Base-by-base conservation (phyloP, 2,329 filamentous ascomycete species). In the Nigrograna mackinnonii region DNA sequence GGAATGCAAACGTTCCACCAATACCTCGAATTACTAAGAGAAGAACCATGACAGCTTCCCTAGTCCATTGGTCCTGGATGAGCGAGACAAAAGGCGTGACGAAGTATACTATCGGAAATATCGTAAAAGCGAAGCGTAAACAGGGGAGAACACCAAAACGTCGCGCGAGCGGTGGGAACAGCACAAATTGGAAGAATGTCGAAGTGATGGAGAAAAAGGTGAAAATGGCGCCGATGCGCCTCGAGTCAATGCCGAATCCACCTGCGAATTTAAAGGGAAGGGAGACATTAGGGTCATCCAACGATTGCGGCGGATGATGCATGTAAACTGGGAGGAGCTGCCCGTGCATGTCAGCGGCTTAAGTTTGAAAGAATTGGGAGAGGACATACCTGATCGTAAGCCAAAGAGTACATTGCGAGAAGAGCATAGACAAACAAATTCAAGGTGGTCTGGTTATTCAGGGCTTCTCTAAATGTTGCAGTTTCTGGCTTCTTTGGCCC, bases 201-300 rank as follows among this genome's bases (percentile, higher is more conserved):
- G 89, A 90, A 7, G 84, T 75, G 38, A 95, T 74, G 16, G 90
- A 91, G 64, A 92, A 95, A 4, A 89, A 59, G 1, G 89, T 94
- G 67, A 95, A 96, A 45, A 96, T 84, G 22, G 88, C 79, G 9
- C 92, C 92, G 51, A 97, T 96, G 36, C 82, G 78, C 44, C 83
- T 80, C 2, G 88, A 86, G 35, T 81, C 75, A 32, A 84, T 74
- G 1, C 90, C 90, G 60, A 95, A 95, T 0, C 91, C 91, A 26
- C 89, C 86, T 2, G 80, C 78, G 60, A 96, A 96, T 58, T 88
- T 86, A 58, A 96, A 85, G 0, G 91, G 91, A 0, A 89, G 77
- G 2, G 76, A 71, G 9, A 83, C 73, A 0, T 79, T 71, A 0
- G 82, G 80, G 43, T 81, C 78, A 35, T 79, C 69, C 6, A 59